Evolutionary conservation across 1,284 basidiomycete genomes (phyloP).

Genomic region (Fomitopsis pinicola): DNA sequence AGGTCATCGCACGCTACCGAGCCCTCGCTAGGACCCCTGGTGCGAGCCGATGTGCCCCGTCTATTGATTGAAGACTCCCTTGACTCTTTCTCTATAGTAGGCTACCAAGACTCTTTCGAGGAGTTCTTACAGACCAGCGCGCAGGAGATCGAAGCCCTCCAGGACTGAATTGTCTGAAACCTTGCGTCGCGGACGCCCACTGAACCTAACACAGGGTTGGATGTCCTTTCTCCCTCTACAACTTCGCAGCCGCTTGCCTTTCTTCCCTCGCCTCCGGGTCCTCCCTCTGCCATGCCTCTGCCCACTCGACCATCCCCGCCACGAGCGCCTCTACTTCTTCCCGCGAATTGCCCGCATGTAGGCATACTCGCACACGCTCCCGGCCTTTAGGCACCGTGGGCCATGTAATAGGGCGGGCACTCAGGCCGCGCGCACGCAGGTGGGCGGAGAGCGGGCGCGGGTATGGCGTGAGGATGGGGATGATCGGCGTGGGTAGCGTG

Average conservation of each 20-base stretch:
- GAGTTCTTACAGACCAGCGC: conserved; percentile 51
- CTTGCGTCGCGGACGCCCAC: neutral
- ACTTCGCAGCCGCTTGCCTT: neutral
- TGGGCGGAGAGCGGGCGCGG: conserved; percentile 70
- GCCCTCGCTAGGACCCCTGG: conserved; percentile 49
- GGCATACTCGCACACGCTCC: conserved; percentile 80
- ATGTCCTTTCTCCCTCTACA: neutral
- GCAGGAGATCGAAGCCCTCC: conserved; percentile 56
- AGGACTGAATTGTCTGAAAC: conserved; percentile 37
- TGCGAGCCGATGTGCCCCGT: conserved; percentile 22
- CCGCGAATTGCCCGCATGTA: conserved; percentile 71
- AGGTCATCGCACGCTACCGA: conserved; percentile 59
- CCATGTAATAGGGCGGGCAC: conserved; percentile 78
- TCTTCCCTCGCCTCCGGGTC: neutral
- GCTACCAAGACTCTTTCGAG: conserved; percentile 57
- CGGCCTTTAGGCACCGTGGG: conserved; percentile 82
- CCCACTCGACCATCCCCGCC: conserved; percentile 27
- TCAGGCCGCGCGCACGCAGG: conserved; percentile 56
- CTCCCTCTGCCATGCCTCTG: conserved; percentile 18
- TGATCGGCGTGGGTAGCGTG: conserved; percentile 59
- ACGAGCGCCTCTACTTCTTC: conserved; percentile 61
- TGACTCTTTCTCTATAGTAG: conserved; percentile 26
- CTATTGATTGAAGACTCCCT: neutral
- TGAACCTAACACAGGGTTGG: neutral
- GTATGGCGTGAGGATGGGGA: conserved; percentile 76